Evolutionary conservation across 441 rosid genomes (phyloP).

Genomic region (Erodium chrysanthum): DNA sequence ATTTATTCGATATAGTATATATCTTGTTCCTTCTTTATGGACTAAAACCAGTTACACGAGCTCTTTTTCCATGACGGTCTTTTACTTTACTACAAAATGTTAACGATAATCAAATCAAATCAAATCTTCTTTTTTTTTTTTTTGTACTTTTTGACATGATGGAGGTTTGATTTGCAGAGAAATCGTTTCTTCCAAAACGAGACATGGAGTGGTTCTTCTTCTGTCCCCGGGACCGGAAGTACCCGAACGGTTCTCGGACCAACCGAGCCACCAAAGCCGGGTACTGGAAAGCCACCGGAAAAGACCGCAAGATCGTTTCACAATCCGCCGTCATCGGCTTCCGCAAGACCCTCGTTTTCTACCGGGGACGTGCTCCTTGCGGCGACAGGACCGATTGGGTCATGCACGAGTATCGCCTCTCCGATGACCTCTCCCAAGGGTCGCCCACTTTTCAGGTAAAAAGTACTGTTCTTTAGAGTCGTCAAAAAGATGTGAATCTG

Average conservation of each 20-base stretch:
- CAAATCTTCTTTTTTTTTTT: no score
- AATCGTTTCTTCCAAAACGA: slow-evolving; percentile 60
- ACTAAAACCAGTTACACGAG: background rate
- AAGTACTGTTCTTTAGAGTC: background rate
- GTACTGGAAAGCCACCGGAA: slow-evolving; percentile 64
- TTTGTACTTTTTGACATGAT: background rate
- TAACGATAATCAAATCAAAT: no score
- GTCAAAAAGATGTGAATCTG: no score
- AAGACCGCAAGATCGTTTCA: slow-evolving; percentile 57
- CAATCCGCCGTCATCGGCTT: slow-evolving; percentile 41
- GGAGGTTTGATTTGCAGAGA: slow-evolving; percentile 35
- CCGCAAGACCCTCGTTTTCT: slow-evolving; percentile 74
- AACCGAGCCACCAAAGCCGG: slow-evolving; percentile 26
- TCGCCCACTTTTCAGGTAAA: background rate
- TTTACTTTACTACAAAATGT: no score
- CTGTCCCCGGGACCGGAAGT: slow-evolving; percentile 32
- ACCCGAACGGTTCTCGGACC: slow-evolving; percentile 25
- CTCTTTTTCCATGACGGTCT: no score
- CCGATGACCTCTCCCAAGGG: slow-evolving; percentile 26
- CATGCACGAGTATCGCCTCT: slow-evolving; percentile 78
- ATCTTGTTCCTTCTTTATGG: background rate
- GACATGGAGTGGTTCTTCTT: slow-evolving; percentile 93
- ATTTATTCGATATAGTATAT: background rate
- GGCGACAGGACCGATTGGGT: slow-evolving; percentile 69
- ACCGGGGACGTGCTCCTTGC: slow-evolving; percentile 64